These are phyloP conservation scores for Delonix regia DNA, from an alignment of 306 rosid genomes.

Conservation along the genomic window DNA sequence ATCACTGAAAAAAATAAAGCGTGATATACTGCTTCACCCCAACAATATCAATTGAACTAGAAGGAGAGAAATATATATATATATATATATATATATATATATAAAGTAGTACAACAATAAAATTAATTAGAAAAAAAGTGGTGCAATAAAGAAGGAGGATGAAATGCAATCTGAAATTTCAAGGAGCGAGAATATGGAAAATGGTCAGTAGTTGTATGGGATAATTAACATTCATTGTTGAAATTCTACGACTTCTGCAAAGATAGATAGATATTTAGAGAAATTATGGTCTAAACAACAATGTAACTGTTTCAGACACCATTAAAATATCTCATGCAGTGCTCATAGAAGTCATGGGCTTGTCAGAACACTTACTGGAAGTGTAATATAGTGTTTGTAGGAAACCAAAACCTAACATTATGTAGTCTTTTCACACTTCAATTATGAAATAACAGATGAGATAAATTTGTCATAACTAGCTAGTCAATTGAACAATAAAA, in stretches of 20 bases:
- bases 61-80: background rate
- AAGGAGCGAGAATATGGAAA: slow-evolving; percentile 21
- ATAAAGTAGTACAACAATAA: background rate
- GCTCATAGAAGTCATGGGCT: slow-evolving; percentile 1
- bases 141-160: background rate
- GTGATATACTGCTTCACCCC: slow-evolving; percentile 20
- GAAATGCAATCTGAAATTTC: slow-evolving; percentile 11
- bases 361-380: background rate
- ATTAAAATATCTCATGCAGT: slow-evolving; percentile 8
- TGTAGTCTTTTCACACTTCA: slow-evolving; percentile 2
- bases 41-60: slow-evolving; percentile 22
- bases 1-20: slow-evolving; percentile 17
- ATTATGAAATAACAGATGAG: slow-evolving; percentile 12
- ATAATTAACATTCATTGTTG: background rate
- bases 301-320: slow-evolving; percentile 15
- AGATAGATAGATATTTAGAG: slow-evolving; percentile 24
- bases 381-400: background rate
- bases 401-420: slow-evolving; percentile 22
- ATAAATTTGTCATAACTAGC: slow-evolving; percentile 1
- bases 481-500: slow-evolving; percentile 25
- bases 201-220: background rate
- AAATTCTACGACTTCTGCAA: background rate
- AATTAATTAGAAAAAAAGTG: background rate
- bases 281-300: slow-evolving; percentile 32
- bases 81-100: no score